These are phyloP conservation scores for Leccinum huronense DNA, from an alignment of 1,284 basidiomycete genomes.

Conservation along the genomic window DNA sequence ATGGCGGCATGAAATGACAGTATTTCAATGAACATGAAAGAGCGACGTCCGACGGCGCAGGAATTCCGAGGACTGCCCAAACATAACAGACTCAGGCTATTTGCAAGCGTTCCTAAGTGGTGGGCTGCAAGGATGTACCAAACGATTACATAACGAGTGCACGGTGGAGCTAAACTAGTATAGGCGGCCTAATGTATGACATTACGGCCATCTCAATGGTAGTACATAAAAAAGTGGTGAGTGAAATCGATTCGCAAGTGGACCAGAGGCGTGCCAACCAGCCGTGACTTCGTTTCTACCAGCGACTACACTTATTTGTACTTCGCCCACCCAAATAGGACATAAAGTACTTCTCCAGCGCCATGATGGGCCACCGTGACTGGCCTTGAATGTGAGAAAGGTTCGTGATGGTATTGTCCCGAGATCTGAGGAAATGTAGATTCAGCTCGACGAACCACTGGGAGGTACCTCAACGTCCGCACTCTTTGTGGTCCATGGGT, in stretches of 20 bases:
- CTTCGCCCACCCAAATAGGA: conserved; percentile 7
- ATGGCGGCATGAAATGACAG: conserved; percentile 24
- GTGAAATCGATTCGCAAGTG: background rate
- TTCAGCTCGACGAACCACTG: background rate
- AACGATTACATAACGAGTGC: conserved; percentile 17
- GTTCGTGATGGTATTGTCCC: background rate
- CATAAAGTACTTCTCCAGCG: background rate
- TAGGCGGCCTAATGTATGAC: background rate
- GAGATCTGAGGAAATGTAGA: background rate
- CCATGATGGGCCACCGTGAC: background rate
- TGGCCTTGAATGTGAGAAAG: background rate
- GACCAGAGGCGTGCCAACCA: background rate
- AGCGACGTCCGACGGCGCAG: conserved; percentile 18
- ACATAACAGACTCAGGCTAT: conserved; percentile 7
- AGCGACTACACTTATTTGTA: background rate
- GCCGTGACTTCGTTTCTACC: background rate
- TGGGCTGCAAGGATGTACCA: background rate
- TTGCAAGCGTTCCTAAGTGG: conserved; percentile 3
- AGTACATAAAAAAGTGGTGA: background rate
- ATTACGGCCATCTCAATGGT: background rate
- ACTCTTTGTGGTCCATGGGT: background rate
- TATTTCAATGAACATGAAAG: conserved; percentile 17
- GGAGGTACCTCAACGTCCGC: background rate
- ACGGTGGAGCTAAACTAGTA: background rate
- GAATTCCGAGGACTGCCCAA: conserved; percentile 7